Percentiles rank a stretch among this genome's conserved stretches.
Conservation (phyloP, 352 stramenopile species). For the Phytophthora boehmeriae region DNA sequence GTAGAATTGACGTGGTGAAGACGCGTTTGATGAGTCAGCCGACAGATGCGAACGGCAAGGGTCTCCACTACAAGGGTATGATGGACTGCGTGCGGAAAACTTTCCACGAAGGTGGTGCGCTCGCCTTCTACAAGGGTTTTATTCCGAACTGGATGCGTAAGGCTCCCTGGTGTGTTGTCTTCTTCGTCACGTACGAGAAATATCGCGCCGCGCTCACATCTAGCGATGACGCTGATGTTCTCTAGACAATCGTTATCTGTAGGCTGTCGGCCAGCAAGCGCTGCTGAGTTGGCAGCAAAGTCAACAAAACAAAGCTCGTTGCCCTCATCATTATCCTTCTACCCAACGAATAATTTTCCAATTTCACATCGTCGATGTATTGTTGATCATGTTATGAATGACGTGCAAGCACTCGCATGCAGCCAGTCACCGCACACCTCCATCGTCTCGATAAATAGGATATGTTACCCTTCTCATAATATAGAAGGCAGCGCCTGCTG, state of each 20-base stretch:
- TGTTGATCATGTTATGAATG: conserved; percentile 8
- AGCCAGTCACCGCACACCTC: neutral
- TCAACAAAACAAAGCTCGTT: conserved; percentile 8
- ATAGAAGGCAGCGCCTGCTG: conserved; percentile 20
- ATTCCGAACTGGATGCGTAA: conserved; percentile 90
- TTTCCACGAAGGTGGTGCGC: conserved; percentile 63
- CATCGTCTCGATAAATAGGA: conserved; percentile 39
- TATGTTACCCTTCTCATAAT: conserved; percentile 36
- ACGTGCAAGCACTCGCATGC: neutral
- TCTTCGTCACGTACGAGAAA: conserved; percentile 89
- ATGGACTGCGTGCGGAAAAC: conserved; percentile 72
- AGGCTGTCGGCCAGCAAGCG: conserved; percentile 28
- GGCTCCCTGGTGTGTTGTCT: conserved; percentile 85
- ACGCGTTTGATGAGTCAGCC: conserved; percentile 84
- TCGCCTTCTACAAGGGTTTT: conserved; percentile 88
- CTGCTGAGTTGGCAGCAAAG: conserved; percentile 23
- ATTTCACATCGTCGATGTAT: conserved; percentile 2
- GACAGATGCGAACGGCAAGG: conserved; percentile 56
- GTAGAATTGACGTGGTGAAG: conserved; percentile 86
- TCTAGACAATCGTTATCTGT: conserved; percentile 19
- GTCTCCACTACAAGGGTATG: conserved; percentile 73
- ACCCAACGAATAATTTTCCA: conserved; percentile 1
- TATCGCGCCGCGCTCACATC: conserved; percentile 53
- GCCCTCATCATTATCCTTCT: conserved; percentile 1
- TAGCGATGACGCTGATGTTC: conserved; percentile 30